Evolutionary conservation across 495 filamentous ascomycete species (phyloP).

Genomic region (Usnea hakonensis): DNA sequence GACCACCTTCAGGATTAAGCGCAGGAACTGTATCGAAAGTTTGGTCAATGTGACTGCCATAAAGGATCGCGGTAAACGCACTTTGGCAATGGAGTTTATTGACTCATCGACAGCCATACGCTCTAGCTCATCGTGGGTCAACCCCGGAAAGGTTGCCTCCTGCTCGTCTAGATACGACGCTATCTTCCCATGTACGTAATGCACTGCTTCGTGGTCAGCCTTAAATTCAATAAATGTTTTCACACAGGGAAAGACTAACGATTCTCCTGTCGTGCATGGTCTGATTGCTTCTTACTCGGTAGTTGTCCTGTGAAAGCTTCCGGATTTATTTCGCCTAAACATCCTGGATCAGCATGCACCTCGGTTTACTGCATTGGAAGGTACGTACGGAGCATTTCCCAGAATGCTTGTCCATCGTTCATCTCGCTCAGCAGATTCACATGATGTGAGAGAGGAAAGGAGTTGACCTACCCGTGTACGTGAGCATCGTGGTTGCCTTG

Average conservation of each 20-base stretch:
- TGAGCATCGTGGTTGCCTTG: conserved; percentile 10
- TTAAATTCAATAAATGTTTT: neutral
- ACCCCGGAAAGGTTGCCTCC: neutral
- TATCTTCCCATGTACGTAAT: conserved; percentile 11
- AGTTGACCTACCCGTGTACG: conserved; percentile 35
- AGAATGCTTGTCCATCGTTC: conserved; percentile 65
- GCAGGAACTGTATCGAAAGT: conserved; percentile 50
- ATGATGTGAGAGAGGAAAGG: conserved; percentile 41
- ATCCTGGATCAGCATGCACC: conserved; percentile 13
- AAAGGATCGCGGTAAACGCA: neutral
- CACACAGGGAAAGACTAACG: conserved; percentile 18
- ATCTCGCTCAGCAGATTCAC: conserved; percentile 52
- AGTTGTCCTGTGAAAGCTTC: conserved; percentile 59
- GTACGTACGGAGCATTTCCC: conserved; percentile 48
- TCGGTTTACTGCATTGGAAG: conserved; percentile 5
- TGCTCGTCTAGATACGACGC: conserved; percentile 12
- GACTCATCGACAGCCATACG: conserved; percentile 11
- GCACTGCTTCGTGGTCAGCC: conserved; percentile 14
- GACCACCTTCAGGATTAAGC: conserved; percentile 55
- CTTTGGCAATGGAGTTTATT: conserved; percentile 4
- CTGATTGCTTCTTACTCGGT: conserved; percentile 46
- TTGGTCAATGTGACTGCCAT: conserved; percentile 25
- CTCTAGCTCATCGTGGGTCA: conserved; percentile 15
- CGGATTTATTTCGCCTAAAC: conserved; percentile 52
- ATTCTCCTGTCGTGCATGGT: conserved; percentile 33